A percentile compares a stretch with the other conserved stretches of the same genome.
Conservation (phyloP, 148 eudicot genomes). For the Fagopyrum tataricum region DNA sequence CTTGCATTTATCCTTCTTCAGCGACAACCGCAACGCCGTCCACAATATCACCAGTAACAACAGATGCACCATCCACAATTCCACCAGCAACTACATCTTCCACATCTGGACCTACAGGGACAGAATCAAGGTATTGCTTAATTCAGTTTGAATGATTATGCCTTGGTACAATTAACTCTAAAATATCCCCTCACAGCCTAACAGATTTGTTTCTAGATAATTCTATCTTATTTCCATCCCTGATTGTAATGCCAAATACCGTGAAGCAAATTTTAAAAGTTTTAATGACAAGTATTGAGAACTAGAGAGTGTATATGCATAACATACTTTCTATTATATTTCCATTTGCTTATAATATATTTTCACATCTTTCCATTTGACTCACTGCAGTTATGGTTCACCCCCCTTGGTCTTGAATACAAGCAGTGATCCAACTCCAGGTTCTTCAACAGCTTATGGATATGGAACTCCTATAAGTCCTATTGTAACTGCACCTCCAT, state of each 20-base stretch:
- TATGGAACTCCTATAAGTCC: slow-evolving; percentile 35
- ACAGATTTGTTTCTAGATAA: too few relatives aligned
- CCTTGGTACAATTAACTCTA: background rate
- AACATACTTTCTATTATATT: too few relatives aligned
- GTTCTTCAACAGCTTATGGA: slow-evolving; percentile 28
- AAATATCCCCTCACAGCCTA: too few relatives aligned
- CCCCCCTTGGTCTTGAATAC: slow-evolving; percentile 46
- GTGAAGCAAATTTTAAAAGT: too few relatives aligned
- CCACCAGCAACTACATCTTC: slow-evolving; percentile 35
- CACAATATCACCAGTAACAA: slow-evolving; percentile 26
- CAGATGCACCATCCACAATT: slow-evolving; percentile 27
- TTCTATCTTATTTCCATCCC: too few relatives aligned
- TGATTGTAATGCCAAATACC: too few relatives aligned
- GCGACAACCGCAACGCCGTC: slow-evolving; percentile 25
- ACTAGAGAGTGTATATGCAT: too few relatives aligned
- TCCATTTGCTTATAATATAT: background rate
- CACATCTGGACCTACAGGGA: slow-evolving; percentile 28
- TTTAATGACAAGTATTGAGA: too few relatives aligned
- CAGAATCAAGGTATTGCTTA: slow-evolving; percentile 32
- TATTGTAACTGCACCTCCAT: slow-evolving; percentile 28
- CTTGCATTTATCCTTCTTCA: slow-evolving; percentile 53
- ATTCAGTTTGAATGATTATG: background rate
- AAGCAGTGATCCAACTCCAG: slow-evolving; percentile 36
- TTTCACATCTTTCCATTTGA: background rate
- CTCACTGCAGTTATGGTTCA: slow-evolving; percentile 30